Base-by-base conservation (phyloP, 169 alveolate species). In the Cryptosporidium canis region DNA sequence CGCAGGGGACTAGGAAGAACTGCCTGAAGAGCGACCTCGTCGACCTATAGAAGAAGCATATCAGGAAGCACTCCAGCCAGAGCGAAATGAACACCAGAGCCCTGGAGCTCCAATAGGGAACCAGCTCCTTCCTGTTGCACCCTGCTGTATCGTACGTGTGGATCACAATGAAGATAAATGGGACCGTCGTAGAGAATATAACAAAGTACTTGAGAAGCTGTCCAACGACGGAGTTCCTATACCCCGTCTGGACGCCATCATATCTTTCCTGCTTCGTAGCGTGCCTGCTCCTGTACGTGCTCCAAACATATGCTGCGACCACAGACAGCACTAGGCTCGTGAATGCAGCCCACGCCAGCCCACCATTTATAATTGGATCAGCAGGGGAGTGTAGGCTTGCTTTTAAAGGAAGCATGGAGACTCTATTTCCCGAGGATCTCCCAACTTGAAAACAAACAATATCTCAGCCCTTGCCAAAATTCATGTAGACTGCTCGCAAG, bases 101-200 rank as follows among this genome's bases (percentile, higher is more conserved):
- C 21, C 87, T 77, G 5, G 8, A 14, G n/a, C 27, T 14, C 87
- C 87, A 77, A 39, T 56, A 77, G 27, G 61, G 87, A 16, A 77
- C 72, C 18, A 77, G 61, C 35, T 77, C 61, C 27, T 47, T 55
- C 16, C 77, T 35, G 51, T 61, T 63, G 27, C 87, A 77, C 11
- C 87, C 87, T 16, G 87, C 87, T 7, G 87, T 77, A 41, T 77
- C 87, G 21, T 58, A 77, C 6, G 87, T 77, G 4, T 77, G 87
- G 21, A 77, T n/a, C 18, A 77, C 61, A 7, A 77, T 58, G 27
- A 77, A 77, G 5, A 77, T 8, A 77, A 77, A 77, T 41, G 87
- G 72, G 8, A 61, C 6, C 4, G 18, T 21, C 2, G 66, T 58
- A 9, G 77, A 58, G 7, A 58, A 5, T 21, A 61, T 24, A 2